Base-by-base conservation (phyloP, 192 early-diverging fungal species). In the Coemansia sp. region DNA sequence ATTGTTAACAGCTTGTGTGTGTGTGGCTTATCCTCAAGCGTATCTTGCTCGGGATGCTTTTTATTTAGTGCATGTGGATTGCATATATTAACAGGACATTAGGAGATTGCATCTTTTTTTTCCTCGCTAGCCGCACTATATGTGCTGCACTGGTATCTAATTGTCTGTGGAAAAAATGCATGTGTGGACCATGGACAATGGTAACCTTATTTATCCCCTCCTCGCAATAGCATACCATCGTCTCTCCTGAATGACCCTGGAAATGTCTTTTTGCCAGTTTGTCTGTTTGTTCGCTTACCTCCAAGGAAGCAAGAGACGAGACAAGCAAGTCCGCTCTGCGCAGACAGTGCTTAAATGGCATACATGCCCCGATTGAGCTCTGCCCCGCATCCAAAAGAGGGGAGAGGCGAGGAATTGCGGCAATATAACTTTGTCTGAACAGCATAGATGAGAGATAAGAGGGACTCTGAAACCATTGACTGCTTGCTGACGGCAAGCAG, bases 41-140 rank as follows among this genome's bases (percentile, higher is more conserved):
- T 22, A 25, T 22, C 22, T 54, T 20, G 5, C 13, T 25, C 13
- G 22, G 8, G 57, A 7, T 38, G 39, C 57, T 25, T 59, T 59
- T 5, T 17, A n/a, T 59, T 48, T 59, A 9, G 42, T 59, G 57
- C 57, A 53, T 53, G 20, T 22, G 51, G 51, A 53, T 53, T 17
- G 51, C 51, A 41, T 59, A 59, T 12, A 59, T 59, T 59, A 59
- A 59, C 3, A 7, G 39, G 57, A 59, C n/a, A 59, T 40, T 59
- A 16, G 39, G 32, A 19, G 32, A 25, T 22, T 41, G n/a, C 16
- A 16, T 59, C 16, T 40, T 37, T 25, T 37, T 25, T 25, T 9
- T 16, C 20, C 25, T 32, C 32, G 32, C 32, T 32, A 32, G 32
- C 2, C 14, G 55, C 25, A 37, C 55, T 37, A 56, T 56, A 56